phyloP scores from a whole-genome alignment of 108 stramenopile genomes.

The Cafeteria roenbergensis region DNA sequence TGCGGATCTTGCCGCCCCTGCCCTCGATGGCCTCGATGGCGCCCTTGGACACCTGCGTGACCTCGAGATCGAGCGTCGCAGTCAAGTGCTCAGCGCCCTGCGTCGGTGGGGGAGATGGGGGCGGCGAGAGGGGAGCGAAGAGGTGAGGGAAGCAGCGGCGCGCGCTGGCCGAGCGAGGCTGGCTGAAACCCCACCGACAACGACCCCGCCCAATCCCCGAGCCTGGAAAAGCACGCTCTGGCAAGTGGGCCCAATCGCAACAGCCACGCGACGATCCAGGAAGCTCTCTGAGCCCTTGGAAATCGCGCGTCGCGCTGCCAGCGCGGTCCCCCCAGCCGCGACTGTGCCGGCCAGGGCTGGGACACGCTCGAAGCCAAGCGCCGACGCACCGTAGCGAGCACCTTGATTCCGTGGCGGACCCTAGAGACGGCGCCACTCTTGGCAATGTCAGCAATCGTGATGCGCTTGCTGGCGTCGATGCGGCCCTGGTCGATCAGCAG shows the following conservation, averaged over 20 bases:
- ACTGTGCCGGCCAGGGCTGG: too few relatives aligned
- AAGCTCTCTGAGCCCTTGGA: too few relatives aligned
- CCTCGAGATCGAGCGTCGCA: slow-evolving; percentile 65
- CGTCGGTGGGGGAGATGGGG: slow-evolving; percentile 44
- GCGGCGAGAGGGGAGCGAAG: too few relatives aligned
- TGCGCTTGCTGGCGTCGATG: slow-evolving; percentile 33
- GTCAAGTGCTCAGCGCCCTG: slow-evolving; percentile 43
- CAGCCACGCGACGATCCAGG: too few relatives aligned
- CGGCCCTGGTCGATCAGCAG: slow-evolving; percentile 85
- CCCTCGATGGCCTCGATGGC: slow-evolving; percentile 80
- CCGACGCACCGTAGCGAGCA: slow-evolving; percentile 19
- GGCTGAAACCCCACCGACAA: too few relatives aligned
- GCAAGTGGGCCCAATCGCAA: not conserved
- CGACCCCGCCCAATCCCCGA: not conserved
- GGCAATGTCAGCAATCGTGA: slow-evolving; percentile 79
- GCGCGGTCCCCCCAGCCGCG: too few relatives aligned
- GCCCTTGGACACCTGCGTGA: slow-evolving; percentile 60
- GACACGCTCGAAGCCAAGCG: too few relatives aligned
- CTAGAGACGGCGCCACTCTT: slow-evolving; percentile 63
- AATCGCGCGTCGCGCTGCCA: too few relatives aligned
- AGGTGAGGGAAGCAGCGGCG: too few relatives aligned
- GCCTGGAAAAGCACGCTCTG: slow-evolving; percentile 6
- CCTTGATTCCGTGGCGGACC: slow-evolving; percentile 73
- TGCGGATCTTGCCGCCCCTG: slow-evolving; percentile 82
- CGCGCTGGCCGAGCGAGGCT: too few relatives aligned